Evolutionary conservation across 2,329 filamentous ascomycete species (phyloP).

Genomic region (Cordyceps fumosorosea): DNA sequence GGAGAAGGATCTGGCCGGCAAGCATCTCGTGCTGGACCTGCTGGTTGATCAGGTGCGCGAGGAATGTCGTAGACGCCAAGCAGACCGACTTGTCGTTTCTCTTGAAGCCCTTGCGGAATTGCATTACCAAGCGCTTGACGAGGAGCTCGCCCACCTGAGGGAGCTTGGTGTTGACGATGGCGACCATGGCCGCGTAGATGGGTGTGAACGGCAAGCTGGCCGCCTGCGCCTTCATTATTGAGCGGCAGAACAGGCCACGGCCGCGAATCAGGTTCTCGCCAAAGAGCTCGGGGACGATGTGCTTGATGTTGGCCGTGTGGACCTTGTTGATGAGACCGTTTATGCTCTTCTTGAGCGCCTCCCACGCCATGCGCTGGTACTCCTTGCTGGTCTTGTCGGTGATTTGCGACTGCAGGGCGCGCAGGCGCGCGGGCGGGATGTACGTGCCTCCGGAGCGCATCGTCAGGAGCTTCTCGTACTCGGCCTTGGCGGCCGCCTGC

Average conservation of each 20-base stretch:
- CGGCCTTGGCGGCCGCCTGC: constrained; percentile 79
- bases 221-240: constrained; percentile 97
- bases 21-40: constrained; percentile 93
- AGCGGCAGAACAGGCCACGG: constrained; percentile 85
- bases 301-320: constrained; percentile 96
- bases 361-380: constrained; percentile 98
- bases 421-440: constrained; percentile 84
- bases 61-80: constrained; percentile 84
- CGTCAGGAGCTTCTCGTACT: constrained; percentile 85
- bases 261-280: constrained; percentile 89
- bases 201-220: constrained; percentile 93
- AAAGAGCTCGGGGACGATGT: constrained; percentile 93
- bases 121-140: constrained; percentile 75
- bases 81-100: constrained; percentile 97
- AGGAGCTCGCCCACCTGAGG: constrained; percentile 91
- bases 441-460: constrained; percentile 96
- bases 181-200: constrained; percentile 91
- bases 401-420: constrained; percentile 91
- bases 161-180: constrained; percentile 95
- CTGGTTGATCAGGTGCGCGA: constrained; percentile 92
- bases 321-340: constrained; percentile 99
- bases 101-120: constrained; percentile 93
- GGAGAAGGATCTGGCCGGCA: constrained; percentile 81
- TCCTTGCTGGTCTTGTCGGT: constrained; percentile 95
- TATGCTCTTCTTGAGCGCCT: constrained; percentile 96